Evolutionary conservation across 2,329 filamentous ascomycete genomes (phyloP), one percentile per base, ranked within the genome.

Genomic region (Penicillium thymicola): DNA sequence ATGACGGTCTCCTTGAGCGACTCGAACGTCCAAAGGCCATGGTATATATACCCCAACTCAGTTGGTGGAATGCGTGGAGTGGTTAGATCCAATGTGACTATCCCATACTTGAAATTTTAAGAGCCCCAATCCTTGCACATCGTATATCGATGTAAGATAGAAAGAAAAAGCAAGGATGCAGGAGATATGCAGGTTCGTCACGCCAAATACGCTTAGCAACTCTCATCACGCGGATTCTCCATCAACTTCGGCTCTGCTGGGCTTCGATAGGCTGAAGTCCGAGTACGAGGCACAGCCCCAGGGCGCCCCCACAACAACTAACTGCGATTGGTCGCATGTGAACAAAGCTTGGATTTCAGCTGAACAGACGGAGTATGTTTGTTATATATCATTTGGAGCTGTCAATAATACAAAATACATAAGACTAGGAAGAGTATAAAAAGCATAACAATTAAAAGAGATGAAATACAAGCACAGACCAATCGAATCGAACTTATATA

Each of bases 271-370:
- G 51, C 51, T 16, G 18, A 11, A 10, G 40, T 14, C 7, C n/a
- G 27, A 51, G 32, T 34, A 34, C 32, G 32, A 34, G 14, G 41
- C 53, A 55, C 53, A 51, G 53, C 53, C 53, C 46, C 53, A 32
- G 40, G 46, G 40, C 47, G 32, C 34, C 18, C 11, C 4, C n/a
- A 38, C 46, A 21, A 25, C 53, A 11, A 45, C 44, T 30, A 11
- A 45, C 44, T 30, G 6, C 25, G 14, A 45, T 28, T 47, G 25
- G 51, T 34, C 34, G 11, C 23, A 49, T 49, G 37, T 27, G 16
- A 32, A 3, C 18, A 34, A 51, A n/a, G 40, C 42, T 45, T 44
- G 4, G 21, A n/a, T 44, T 49, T 32, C 28, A 55, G 52, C 53
- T 45, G 53, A 25, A 9, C 8, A 21, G 21, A 21, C 21, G 21